Evolutionary conservation across 2,329 filamentous ascomycete genomes (phyloP).

Genomic region (Atkinsonella hypoxylon): DNA sequence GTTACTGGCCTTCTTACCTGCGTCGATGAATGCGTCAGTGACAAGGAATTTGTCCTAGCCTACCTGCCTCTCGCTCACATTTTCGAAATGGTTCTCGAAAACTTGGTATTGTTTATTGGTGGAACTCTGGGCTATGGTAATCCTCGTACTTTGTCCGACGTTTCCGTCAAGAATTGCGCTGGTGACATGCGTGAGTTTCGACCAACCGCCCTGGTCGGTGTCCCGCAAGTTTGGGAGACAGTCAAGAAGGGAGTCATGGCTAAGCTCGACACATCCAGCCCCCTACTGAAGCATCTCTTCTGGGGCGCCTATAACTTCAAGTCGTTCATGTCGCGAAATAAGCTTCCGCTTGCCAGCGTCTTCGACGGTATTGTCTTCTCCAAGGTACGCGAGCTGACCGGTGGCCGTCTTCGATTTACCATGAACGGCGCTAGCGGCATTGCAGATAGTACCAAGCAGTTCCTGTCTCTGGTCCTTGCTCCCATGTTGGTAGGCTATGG

Average conservation of each 20-base stretch:
- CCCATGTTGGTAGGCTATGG: constrained; percentile 95
- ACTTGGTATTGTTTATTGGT: constrained; percentile 77
- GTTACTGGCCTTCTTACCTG: constrained; percentile 71
- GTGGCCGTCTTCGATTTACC: constrained; percentile 76
- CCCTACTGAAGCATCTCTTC: constrained; percentile 69
- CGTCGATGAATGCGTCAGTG: constrained; percentile 66
- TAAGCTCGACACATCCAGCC: constrained; percentile 61
- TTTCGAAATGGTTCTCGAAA: constrained; percentile 92
- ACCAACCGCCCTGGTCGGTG: constrained; percentile 84
- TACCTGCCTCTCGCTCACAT: constrained; percentile 95
- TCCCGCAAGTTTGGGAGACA: constrained; percentile 94
- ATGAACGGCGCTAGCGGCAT: constrained; percentile 93
- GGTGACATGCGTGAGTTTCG: constrained; percentile 89
- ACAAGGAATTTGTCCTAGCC: constrained; percentile 68
- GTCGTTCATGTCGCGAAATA: constrained; percentile 41
- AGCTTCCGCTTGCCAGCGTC: constrained; percentile 53
- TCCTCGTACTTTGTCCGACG: constrained; percentile 76
- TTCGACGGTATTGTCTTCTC: constrained; percentile 81
- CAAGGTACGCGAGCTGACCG: constrained; percentile 82
- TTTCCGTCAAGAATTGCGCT: constrained; percentile 75
- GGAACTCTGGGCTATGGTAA: constrained; percentile 90
- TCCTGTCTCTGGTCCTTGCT: constrained; percentile 83
- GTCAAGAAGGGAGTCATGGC: constrained; percentile 86
- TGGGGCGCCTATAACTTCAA: constrained; percentile 52
- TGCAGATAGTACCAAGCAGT: constrained; percentile 74